Evolutionary conservation across 2,329 filamentous ascomycete genomes (phyloP).

Genomic region (Epichloe uncinata): DNA sequence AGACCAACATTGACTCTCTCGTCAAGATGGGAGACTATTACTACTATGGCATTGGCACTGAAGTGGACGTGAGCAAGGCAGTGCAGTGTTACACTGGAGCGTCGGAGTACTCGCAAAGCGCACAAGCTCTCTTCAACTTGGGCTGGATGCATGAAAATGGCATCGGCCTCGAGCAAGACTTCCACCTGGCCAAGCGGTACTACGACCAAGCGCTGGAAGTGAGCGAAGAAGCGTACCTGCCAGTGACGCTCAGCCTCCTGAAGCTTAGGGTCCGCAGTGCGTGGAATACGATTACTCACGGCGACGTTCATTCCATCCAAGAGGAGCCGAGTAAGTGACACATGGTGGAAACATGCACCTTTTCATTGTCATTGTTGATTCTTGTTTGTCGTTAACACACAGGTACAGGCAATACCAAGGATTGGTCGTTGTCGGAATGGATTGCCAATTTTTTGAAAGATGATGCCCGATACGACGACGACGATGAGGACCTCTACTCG

Average conservation of each 20-base stretch:
- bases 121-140: conserved; percentile 91
- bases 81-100: conserved; percentile 87
- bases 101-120: conserved; percentile 80
- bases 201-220: conserved; percentile 89
- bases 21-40: conserved; percentile 99
- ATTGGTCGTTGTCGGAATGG: conserved; percentile 77
- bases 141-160: conserved; percentile 99
- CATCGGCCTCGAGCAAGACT: conserved; percentile 83
- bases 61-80: conserved; percentile 66
- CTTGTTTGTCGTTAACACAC: conserved; percentile 14
- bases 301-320: conserved; percentile 82
- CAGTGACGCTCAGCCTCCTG: conserved; percentile 75
- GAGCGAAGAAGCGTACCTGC: conserved; percentile 86
- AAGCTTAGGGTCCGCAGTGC: conserved; percentile 77
- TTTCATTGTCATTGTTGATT: neutral
- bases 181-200: conserved; percentile 90
- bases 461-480: conserved; percentile 53
- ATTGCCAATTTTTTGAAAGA: conserved; percentile 70
- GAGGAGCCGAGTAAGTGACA: conserved; percentile 65
- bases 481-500: conserved; percentile 33
- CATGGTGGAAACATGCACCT: neutral
- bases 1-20: conserved; percentile 83
- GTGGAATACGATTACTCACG: conserved; percentile 88
- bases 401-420: conserved; percentile 47
- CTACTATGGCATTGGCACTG: conserved; percentile 63